Evolutionary conservation across 306 rosid species (phyloP).

Genomic region (Cicer chorassanicum): DNA sequence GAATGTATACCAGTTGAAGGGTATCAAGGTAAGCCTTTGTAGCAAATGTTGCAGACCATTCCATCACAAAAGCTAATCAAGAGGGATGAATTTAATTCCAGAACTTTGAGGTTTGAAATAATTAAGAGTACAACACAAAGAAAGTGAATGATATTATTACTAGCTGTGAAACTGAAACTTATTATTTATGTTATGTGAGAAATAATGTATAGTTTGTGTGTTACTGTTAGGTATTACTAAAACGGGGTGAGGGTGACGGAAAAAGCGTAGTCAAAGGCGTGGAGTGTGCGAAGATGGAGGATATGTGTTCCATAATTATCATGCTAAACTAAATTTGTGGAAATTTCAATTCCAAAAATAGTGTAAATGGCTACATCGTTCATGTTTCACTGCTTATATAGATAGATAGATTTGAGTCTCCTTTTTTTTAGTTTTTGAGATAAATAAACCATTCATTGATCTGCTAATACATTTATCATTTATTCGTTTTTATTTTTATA

Average conservation of each 20-base stretch:
- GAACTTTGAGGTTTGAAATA: background rate
- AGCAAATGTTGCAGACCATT: conserved; percentile 68
- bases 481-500: no score
- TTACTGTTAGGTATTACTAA: no score
- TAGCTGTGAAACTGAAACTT: background rate
- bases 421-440: no score
- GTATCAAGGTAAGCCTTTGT: conserved; percentile 68
- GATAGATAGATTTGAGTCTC: no score
- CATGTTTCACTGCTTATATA: no score
- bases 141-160: background rate
- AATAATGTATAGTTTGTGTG: no score
- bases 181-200: no score
- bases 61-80: conserved; percentile 44
- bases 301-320: background rate
- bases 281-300: background rate
- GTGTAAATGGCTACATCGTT: no score
- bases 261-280: conserved; percentile 1
- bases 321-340: conserved; percentile 1
- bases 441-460: no score
- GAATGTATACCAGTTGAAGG: conserved; percentile 53
- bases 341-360: no score
- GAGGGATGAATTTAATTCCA: background rate
- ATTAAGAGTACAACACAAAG: background rate
- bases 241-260: background rate
- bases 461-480: no score